Percentiles rank a stretch among this genome's conserved stretches.
phyloP scores from a whole-genome alignment of 225 moss, liverwort and hornwort species.

The Physcomitrium patens region DNA sequence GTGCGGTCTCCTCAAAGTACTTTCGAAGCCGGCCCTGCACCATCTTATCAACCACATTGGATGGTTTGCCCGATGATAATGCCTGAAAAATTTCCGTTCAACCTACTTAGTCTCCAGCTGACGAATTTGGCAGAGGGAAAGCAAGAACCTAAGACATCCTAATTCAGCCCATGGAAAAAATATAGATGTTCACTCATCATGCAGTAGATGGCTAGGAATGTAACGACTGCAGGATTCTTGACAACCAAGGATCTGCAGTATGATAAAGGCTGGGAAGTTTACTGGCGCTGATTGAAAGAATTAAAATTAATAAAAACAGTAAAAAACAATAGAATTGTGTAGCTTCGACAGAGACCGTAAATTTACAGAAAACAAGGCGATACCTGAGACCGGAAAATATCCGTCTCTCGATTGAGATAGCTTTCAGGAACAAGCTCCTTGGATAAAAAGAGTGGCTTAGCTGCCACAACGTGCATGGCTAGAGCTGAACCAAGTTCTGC shows the following conservation, averaged over 20 bases:
- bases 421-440: constrained; percentile 60
- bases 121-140: no score
- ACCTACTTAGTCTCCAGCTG: neutral
- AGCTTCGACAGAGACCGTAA: neutral
- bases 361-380: constrained; percentile 1
- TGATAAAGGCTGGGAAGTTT: neutral
- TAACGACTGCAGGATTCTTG: neutral
- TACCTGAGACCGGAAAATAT: constrained; percentile 86
- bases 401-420: constrained; percentile 68
- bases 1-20: constrained; percentile 82
- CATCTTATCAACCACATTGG: constrained; percentile 85
- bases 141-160: constrained; percentile 5
- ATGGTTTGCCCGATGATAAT: constrained; percentile 79
- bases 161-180: neutral
- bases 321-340: no score
- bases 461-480: constrained; percentile 97
- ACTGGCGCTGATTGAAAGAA: neutral
- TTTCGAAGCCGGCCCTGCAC: constrained; percentile 90
- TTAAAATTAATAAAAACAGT: neutral
- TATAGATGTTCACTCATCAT: neutral
- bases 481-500: constrained; percentile 73
- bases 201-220: constrained; percentile 3
- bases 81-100: constrained; percentile 52
- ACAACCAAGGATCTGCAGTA: neutral
- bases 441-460: constrained; percentile 88